Evolutionary conservation across 495 filamentous ascomycete species (phyloP), one percentile per base, ranked within the genome.

Genomic region (Annulohypoxylon stygium): DNA sequence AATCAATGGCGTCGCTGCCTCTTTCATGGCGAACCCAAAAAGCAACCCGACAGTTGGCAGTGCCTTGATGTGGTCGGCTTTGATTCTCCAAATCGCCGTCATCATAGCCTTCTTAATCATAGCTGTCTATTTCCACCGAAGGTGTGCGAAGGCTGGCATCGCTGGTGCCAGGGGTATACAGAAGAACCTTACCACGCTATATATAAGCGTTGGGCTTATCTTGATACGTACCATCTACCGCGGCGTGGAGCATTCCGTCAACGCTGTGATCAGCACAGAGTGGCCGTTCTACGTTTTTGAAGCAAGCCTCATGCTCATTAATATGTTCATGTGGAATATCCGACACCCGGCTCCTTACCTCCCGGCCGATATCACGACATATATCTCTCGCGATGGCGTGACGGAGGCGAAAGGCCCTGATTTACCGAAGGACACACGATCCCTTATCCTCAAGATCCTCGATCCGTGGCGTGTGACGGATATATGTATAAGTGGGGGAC

Each of bases 241-340:
- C 7, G 57, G 57, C 0, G 37, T 43, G 8, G 57, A 60, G n/a
- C 57, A 60, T 37, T 41, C 36, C 2, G 37, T 60, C 37, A 30
- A 25, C 2, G 36, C 20, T 8, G 57, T 60, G 14, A 4, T 30
- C 2, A 60, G 20, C 11, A 60, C 57, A 1, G 57, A 60, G 23
- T 60, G 57, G 57, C 57, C 57, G n/a, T 60, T 60, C 36, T 60
- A 60, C 57, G 36, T 60, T 34, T 60, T 60, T 6, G 57, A 60
- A 34, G 57, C 57, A 37, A 45, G 12, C 39, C 57, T 60, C 7
- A 60, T 60, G 57, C 23, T 60, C 14, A 60, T 60, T 37, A 43
- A 60, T 9, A 60, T 60, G 57, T 39, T 25, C 4, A 43, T 60
- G 57, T 60, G 57, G 57, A 60, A 60, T 12, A 34, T 43, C 9